These are phyloP conservation scores for Blyttiomyces sp. DNA, from an alignment of 371 early-diverging fungal species.

Conservation along the genomic window DNA sequence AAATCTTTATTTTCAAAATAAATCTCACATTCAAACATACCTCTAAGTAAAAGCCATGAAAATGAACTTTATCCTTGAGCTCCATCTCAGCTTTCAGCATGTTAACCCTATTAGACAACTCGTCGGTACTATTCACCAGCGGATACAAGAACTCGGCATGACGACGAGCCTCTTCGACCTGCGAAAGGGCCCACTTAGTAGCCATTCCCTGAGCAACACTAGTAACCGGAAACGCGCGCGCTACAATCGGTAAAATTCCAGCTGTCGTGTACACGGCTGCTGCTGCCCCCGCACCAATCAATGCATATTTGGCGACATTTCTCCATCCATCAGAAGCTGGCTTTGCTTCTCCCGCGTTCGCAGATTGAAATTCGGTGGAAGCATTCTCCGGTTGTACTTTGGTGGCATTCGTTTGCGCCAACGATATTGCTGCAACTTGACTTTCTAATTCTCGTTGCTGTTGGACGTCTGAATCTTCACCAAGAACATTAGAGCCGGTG, in stretches of 20 bases:
- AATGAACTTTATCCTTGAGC: constrained; percentile 12
- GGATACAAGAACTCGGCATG: constrained; percentile 37
- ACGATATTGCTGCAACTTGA: too few species aligned
- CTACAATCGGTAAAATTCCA: constrained; percentile 18
- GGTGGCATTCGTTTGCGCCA: neutral
- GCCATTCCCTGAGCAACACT: constrained; percentile 9
- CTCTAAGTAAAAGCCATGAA: constrained; percentile 28
- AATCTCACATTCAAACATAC: too few species aligned
- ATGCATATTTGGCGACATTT: constrained; percentile 13
- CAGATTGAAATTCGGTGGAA: neutral
- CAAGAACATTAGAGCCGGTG: neutral
- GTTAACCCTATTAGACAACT: constrained; percentile 27
- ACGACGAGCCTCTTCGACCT: constrained; percentile 23
- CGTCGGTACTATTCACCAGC: constrained; percentile 19
- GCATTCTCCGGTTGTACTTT: neutral
- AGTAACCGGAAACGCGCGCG: constrained; percentile 11
- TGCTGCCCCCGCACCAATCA: constrained; percentile 25
- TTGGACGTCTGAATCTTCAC: neutral
- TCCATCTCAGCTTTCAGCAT: constrained; percentile 28
- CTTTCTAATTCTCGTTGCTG: too few species aligned
- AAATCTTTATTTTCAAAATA: too few species aligned
- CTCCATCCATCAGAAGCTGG: neutral
- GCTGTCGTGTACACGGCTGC: constrained; percentile 19
- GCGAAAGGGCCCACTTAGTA: constrained; percentile 13
- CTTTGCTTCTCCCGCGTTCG: neutral